Evolutionary conservation across 306 rosid genomes (phyloP).

Genomic region (Medicago lupulina): DNA sequence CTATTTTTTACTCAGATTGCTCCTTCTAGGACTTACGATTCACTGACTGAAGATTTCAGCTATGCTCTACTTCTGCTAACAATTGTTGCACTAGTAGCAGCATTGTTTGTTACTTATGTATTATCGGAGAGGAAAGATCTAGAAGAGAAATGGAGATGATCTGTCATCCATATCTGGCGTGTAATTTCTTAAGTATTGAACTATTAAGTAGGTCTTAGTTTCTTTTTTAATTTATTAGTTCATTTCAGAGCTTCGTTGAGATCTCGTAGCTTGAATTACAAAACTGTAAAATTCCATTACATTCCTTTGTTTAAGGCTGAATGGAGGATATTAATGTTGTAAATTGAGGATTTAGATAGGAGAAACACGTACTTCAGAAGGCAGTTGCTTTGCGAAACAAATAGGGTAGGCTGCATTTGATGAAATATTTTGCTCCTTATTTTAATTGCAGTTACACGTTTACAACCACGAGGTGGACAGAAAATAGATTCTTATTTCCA

Average conservation of each 20-base stretch:
- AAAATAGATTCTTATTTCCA: not conserved
- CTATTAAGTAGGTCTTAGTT: conserved; percentile 43
- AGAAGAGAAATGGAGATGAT: conserved; percentile 93
- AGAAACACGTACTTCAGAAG: conserved; percentile 39
- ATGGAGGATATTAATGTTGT: conserved; percentile 50
- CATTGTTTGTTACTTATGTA: conserved; percentile 87
- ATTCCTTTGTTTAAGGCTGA: conserved; percentile 37
- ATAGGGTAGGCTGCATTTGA: conserved; percentile 18
- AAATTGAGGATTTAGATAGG: conserved; percentile 47
- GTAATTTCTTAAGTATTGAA: conserved; percentile 34
- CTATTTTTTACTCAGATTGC: conserved; percentile 88
- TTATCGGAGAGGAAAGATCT: conserved; percentile 89
- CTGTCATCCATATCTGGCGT: conserved; percentile 20
- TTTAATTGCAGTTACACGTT: conserved; percentile 8
- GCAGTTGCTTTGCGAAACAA: conserved; percentile 18
- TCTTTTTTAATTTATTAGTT: conserved; percentile 35
- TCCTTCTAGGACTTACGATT: conserved; percentile 91
- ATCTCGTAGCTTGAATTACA: conserved; percentile 44
- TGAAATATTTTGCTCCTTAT: conserved; percentile 30
- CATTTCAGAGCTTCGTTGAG: conserved; percentile 35
- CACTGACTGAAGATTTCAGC: conserved; percentile 99
- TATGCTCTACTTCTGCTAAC: conserved; percentile 96
- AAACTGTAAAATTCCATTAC: conserved; percentile 51
- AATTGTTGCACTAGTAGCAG: conserved; percentile 84
- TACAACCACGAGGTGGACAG: not conserved